Conservation (phyloP, 192 early-diverging fungal genomes). For the Umbelopsis isabellina region DNA sequence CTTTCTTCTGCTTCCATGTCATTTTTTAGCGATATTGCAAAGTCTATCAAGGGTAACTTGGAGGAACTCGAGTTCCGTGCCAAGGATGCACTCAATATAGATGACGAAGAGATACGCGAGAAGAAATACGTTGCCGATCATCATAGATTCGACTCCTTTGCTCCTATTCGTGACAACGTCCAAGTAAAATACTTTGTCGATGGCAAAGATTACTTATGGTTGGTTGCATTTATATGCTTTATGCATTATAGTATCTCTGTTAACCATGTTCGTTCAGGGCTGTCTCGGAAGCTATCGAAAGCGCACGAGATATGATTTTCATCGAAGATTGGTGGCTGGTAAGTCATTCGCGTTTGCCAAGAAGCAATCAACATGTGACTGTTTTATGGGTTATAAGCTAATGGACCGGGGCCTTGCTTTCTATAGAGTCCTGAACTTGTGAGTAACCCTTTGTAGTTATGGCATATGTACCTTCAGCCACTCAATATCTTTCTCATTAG, state of each 20-base stretch:
- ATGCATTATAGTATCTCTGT: background rate
- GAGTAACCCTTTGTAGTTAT: conserved; percentile 16
- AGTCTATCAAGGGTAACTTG: conserved; percentile 24
- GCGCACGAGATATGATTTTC: conserved; percentile 68
- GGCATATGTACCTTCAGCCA: background rate
- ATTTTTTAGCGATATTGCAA: conserved; percentile 20
- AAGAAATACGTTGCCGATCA: conserved; percentile 34
- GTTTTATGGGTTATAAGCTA: conserved; percentile 11
- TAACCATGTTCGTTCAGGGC: conserved; percentile 40
- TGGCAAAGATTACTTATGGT: conserved; percentile 76
- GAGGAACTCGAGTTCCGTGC: conserved; percentile 42
- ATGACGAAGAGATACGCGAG: conserved; percentile 48
- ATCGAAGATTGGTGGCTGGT: conserved; percentile 89
- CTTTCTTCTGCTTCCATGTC: conserved; percentile 19
- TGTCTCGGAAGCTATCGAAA: conserved; percentile 70
- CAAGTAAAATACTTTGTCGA: conserved; percentile 75
- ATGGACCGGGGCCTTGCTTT: background rate
- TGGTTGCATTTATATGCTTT: background rate
- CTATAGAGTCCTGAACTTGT: conserved; percentile 69
- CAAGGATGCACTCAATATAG: conserved; percentile 39
- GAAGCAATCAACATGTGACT: conserved; percentile 1
- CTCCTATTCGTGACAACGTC: conserved; percentile 66
- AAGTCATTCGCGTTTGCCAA: background rate
- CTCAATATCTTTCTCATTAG: conserved; percentile 30
- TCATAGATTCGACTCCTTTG: conserved; percentile 76